phyloP scores from a whole-genome alignment of 441 rosid genomes.

The Corymbia calophylla region DNA sequence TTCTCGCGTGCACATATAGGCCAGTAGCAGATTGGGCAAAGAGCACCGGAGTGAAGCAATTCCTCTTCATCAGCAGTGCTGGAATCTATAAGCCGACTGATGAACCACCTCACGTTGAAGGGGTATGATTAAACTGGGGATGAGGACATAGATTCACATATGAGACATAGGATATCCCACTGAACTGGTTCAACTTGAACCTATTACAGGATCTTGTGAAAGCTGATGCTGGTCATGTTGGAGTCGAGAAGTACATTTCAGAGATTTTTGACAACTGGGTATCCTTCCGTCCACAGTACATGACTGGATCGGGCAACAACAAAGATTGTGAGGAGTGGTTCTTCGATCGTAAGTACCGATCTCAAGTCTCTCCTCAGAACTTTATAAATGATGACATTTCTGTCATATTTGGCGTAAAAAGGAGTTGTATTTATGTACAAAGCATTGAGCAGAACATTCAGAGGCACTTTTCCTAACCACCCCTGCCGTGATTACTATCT shows the following conservation, averaged over 20 bases:
- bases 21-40: slow-evolving; percentile 92
- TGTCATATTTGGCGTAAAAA: background rate
- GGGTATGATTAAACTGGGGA: slow-evolving; percentile 29
- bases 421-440: background rate
- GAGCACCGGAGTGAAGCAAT: slow-evolving; percentile 70
- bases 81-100: slow-evolving; percentile 85
- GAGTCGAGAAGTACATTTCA: slow-evolving; percentile 72
- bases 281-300: slow-evolving; percentile 80
- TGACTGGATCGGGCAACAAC: slow-evolving; percentile 95
- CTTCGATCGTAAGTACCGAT: slow-evolving; percentile 59
- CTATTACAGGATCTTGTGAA: slow-evolving; percentile 63
- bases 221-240: slow-evolving; percentile 74
- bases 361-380: background rate
- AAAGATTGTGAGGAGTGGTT: slow-evolving; percentile 99
- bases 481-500: background rate
- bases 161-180: background rate
- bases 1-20: slow-evolving; percentile 10
- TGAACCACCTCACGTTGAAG: slow-evolving; percentile 95
- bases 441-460: background rate
- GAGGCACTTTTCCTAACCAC: background rate
- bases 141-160: background rate
- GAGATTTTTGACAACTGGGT: slow-evolving; percentile 60
- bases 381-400: background rate
- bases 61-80: slow-evolving; percentile 87
- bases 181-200: background rate